phyloP scores from a whole-genome alignment of 2,329 filamentous ascomycete species.

The Aspergillus flavus region DNA sequence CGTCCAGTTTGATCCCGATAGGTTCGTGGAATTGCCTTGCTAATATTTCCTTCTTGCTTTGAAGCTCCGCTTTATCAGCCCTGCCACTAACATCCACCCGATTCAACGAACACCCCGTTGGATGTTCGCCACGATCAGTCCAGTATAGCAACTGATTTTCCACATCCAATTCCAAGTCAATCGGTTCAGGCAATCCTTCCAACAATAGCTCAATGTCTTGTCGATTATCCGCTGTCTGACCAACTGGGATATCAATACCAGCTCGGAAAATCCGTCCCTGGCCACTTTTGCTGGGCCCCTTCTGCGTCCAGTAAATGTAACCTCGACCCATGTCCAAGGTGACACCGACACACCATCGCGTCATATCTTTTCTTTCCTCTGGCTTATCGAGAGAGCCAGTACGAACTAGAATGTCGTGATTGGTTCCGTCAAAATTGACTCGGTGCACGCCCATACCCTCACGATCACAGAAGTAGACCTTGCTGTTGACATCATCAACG shows the following conservation, averaged over 20 bases:
- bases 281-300: conserved; percentile 56
- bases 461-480: conserved; percentile 48
- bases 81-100: conserved; percentile 15
- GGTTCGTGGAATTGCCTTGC: conserved; percentile 31
- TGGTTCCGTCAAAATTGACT: conserved; percentile 38
- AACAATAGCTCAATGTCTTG: conserved; percentile 51
- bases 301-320: conserved; percentile 64
- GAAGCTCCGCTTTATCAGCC: conserved; percentile 23
- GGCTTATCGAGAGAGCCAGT: conserved; percentile 30
- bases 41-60: conserved; percentile 19
- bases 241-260: conserved; percentile 42
- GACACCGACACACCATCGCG: conserved; percentile 60
- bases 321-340: conserved; percentile 47
- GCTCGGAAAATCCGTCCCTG: conserved; percentile 60
- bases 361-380: conserved; percentile 31
- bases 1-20: conserved; percentile 29
- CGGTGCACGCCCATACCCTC: conserved; percentile 45
- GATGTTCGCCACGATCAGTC: conserved; percentile 63
- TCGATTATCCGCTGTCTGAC: conserved; percentile 35
- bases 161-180: conserved; percentile 60
- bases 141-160: conserved; percentile 54
- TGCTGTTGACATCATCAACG: conserved; percentile 29
- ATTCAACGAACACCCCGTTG: conserved; percentile 59
- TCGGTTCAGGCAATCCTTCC: conserved; percentile 54
- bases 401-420: conserved; percentile 36